Conservation (phyloP, 2,329 filamentous ascomycete species). For the Cylindrodendrum hubeiense region DNA sequence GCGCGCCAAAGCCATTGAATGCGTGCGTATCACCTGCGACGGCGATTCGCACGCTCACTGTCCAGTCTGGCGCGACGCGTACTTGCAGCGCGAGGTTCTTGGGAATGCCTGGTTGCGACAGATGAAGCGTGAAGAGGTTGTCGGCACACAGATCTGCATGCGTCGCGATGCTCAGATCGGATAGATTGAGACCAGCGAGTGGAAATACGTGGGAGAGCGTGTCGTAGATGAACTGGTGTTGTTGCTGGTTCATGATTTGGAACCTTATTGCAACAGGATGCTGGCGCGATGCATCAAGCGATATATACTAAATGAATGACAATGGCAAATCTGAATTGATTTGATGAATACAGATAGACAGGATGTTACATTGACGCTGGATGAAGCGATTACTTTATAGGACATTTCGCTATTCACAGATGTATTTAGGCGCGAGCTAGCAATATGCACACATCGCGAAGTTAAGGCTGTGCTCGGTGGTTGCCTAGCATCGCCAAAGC, state of each 20-base stretch:
- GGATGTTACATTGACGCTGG: neutral
- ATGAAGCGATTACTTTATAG: neutral
- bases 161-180: neutral
- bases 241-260: constrained; percentile 3
- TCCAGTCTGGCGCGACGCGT: neutral
- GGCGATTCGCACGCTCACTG: neutral
- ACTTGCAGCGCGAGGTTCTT: neutral
- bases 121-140: too few species aligned
- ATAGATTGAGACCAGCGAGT: neutral
- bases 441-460: neutral
- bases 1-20: neutral
- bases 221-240: neutral
- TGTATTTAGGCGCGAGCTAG: neutral
- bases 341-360: neutral
- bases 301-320: neutral
- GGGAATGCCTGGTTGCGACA: neutral
- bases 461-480: constrained; percentile 2
- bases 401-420: neutral
- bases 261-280: neutral
- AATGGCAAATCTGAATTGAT: neutral
- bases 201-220: neutral
- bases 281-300: neutral
- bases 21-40: neutral
- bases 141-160: neutral
- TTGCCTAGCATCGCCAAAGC: constrained; percentile 9